Conservation (phyloP, 768 basidiomycete genomes). For the Daedaleopsis sinensis region DNA sequence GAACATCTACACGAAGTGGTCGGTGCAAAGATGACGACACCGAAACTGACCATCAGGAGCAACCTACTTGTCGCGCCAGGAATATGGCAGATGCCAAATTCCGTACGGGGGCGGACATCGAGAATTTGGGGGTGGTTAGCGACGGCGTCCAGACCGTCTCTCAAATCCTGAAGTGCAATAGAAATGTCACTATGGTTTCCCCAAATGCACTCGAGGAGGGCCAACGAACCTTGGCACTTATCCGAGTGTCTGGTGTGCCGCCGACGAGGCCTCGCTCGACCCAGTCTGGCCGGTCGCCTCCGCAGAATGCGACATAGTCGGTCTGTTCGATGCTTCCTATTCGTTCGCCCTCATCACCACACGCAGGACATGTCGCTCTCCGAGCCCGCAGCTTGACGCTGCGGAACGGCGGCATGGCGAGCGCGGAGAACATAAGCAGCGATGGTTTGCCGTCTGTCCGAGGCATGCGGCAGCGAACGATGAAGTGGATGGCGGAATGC, state of each 20-base stretch:
- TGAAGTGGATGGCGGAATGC: neutral
- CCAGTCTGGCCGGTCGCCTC: constrained; percentile 72
- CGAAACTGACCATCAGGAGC: neutral
- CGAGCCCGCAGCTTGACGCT: constrained; percentile 78
- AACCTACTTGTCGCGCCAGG: constrained; percentile 72
- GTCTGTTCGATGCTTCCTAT: constrained; percentile 52
- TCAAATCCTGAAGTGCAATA: constrained; percentile 49
- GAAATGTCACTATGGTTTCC: neutral
- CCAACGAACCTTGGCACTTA: constrained; percentile 37
- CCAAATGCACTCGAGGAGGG: neutral
- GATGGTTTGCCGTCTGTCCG: constrained; percentile 60
- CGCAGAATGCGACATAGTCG: constrained; percentile 90
- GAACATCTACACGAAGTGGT: constrained; percentile 60
- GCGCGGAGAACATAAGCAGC: constrained; percentile 75
- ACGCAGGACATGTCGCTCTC: constrained; percentile 74
- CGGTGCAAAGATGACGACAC: neutral
- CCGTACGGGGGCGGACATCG: constrained; percentile 78
- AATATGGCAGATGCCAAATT: constrained; percentile 87
- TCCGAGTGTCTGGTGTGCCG: constrained; percentile 23
- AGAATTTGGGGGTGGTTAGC: constrained; percentile 46
- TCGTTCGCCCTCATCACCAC: constrained; percentile 55
- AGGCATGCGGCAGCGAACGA: neutral
- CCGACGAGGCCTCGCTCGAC: constrained; percentile 50
- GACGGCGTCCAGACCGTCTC: constrained; percentile 35
- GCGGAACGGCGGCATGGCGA: constrained; percentile 73